Conservation (phyloP, 2,329 filamentous ascomycete genomes). For the Ophiostoma quercus region DNA sequence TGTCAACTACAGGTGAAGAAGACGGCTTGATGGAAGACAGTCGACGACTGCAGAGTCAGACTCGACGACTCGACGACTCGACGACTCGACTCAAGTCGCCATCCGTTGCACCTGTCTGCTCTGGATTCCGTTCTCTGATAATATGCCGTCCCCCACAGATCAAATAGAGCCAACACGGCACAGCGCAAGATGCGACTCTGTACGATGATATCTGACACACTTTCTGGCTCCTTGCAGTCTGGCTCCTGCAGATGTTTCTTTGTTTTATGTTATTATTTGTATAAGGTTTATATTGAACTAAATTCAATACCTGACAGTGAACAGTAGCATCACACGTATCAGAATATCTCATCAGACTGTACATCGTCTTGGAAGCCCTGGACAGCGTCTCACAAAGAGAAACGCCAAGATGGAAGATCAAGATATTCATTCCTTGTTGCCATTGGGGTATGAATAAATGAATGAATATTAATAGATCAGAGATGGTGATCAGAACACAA, state of each 20-base stretch:
- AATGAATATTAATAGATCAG: neutral
- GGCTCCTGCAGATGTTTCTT: neutral
- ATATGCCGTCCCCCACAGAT: constrained; percentile 1
- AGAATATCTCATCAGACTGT: neutral
- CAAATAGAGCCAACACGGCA: neutral
- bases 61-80: neutral
- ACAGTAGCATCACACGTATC: neutral
- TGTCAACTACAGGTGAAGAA: too few species aligned
- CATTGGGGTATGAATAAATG: neutral
- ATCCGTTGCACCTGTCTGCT: neutral
- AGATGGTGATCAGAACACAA: neutral
- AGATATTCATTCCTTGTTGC: neutral
- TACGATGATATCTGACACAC: neutral
- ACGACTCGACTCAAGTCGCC: neutral
- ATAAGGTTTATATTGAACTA: too few species aligned
- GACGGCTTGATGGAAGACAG: too few species aligned
- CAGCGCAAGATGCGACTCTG: neutral
- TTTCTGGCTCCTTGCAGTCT: neutral
- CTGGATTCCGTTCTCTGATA: neutral
- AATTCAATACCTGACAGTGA: too few species aligned
- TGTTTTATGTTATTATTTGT: neutral
- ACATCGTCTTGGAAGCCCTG: neutral
- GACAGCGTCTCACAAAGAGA: neutral
- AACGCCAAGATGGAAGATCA: neutral
- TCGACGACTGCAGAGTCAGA: too few species aligned